Evolutionary conservation across 2,329 filamentous ascomycete genomes (phyloP), one percentile per base, ranked within the genome.

Genomic region (Onygena corvina): DNA sequence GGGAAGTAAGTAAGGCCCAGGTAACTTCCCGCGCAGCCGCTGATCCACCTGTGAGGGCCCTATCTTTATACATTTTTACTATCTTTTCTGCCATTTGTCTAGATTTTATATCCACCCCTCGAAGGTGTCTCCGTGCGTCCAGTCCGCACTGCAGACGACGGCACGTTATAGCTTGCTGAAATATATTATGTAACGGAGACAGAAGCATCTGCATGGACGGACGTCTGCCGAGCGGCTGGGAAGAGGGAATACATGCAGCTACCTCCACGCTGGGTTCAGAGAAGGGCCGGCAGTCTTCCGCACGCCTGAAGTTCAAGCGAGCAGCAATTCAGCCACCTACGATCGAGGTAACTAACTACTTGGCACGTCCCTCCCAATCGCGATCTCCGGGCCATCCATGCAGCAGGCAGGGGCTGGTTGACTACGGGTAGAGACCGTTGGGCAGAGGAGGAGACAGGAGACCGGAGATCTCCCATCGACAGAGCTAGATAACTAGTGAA

Each of bases 21-120:
- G 9, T 20, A 42, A 42, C 38, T 27, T 42, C 38, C 38, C 38
- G 36, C n/a, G 20, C 36, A 40, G 21, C 36, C 36, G 38, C 38
- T 14, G 38, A 14, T 21, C 38, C 21, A 27, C 38, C 21, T 12
- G 12, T 12, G 7, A n/a, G 18, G 25, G 18, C 8, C 35, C 38
- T 42, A 27, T 27, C 21, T 42, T 8, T 23, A 8, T 16, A 14
- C 16, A 38, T 38, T 38, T 9, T 38, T 14, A 38, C 5, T 18
- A 38, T 9, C 12, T 38, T 5, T 7, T 27, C 20, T 2, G 5
- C 20, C 3, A 42, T 42, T n/a, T 25, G n/a, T n/a, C n/a, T n/a
- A n/a, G n/a, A n/a, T n/a, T n/a, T 12, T 12, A 12, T 42, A 42
- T 25, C 38, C 16, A 38, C 16, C n/a, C 3, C 6, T 20, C 8